These are phyloP conservation scores for Ordospora pajunii DNA, from an alignment of 371 early-diverging fungal species.

Conservation along the genomic window DNA sequence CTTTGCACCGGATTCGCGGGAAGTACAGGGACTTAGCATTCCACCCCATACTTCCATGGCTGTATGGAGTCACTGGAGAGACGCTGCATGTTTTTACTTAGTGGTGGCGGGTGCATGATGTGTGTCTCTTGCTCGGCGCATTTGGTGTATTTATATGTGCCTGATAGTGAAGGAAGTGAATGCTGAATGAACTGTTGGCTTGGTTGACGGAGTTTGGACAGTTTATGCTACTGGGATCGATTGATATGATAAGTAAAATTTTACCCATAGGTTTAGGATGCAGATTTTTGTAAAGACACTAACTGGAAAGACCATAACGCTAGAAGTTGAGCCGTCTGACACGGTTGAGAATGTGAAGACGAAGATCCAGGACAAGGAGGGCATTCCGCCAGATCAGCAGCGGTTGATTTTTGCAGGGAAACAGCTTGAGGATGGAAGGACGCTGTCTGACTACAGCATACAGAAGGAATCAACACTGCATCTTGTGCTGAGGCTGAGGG, in stretches of 20 bases:
- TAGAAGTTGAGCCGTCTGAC: slow-evolving; percentile 88
- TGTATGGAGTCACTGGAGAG: background rate
- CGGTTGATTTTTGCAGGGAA: slow-evolving; percentile 98
- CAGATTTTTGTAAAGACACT: slow-evolving; percentile 93
- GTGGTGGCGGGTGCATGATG: too few species aligned
- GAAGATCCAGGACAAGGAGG: slow-evolving; percentile 96
- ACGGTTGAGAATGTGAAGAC: slow-evolving; percentile 85
- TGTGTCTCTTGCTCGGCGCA: too few species aligned
- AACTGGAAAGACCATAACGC: slow-evolving; percentile 90
- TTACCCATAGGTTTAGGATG: slow-evolving; percentile 61
- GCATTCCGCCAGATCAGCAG: slow-evolving; percentile 98
- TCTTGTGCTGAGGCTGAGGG: slow-evolving; percentile 87
- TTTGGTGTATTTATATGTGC: too few species aligned
- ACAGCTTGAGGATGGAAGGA: slow-evolving; percentile 80
- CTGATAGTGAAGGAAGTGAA: too few species aligned
- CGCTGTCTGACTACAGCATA: slow-evolving; percentile 67
- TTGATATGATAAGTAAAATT: background rate
- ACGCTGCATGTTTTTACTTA: background rate
- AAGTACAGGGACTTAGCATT: background rate
- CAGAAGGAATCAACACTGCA: slow-evolving; percentile 94
- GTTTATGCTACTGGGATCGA: background rate
- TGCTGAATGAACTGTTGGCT: background rate
- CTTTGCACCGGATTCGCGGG: slow-evolving; percentile 14
- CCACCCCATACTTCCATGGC: background rate
- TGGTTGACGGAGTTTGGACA: too few species aligned